Evolutionary conservation across 305 asterid genomes (phyloP).

Genomic region (Vinca major): DNA sequence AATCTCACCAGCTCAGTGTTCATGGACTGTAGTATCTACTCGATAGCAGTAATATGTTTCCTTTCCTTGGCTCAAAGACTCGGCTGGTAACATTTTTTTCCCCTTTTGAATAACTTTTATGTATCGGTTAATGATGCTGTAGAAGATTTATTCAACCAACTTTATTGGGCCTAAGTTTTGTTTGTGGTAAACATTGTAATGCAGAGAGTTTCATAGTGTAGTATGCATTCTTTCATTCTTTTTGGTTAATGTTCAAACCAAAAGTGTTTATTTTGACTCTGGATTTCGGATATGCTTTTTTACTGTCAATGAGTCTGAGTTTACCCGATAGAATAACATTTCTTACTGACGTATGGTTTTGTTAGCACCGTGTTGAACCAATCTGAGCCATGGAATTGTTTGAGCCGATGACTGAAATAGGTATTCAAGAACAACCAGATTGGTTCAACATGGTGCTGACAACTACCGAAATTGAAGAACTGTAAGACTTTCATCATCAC

Average conservation of each 20-base stretch:
- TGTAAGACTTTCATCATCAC: too few relatives aligned
- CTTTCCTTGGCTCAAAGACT: constrained; percentile 37
- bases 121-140: neutral
- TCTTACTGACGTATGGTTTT: too few relatives aligned
- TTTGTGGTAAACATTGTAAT: neutral
- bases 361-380: too few relatives aligned
- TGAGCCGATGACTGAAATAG: too few relatives aligned
- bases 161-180: neutral
- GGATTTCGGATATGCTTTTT: too few relatives aligned
- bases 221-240: neutral
- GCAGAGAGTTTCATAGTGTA: neutral
- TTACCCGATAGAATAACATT: too few relatives aligned
- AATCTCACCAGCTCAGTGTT: constrained; percentile 39
- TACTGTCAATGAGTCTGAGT: too few relatives aligned
- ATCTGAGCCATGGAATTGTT: too few relatives aligned
- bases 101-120: neutral
- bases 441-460: too few relatives aligned
- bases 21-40: constrained; percentile 62
- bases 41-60: constrained; percentile 54
- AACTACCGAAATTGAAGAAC: too few relatives aligned
- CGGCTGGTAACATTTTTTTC: constrained; percentile 23
- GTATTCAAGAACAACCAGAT: too few relatives aligned
- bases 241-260: neutral
- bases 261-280: neutral
- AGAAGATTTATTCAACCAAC: neutral